Evolutionary conservation across 164 flowering plant species (phyloP), one percentile per base, ranked within the genome.

Genomic region (Amborella trichopoda): DNA sequence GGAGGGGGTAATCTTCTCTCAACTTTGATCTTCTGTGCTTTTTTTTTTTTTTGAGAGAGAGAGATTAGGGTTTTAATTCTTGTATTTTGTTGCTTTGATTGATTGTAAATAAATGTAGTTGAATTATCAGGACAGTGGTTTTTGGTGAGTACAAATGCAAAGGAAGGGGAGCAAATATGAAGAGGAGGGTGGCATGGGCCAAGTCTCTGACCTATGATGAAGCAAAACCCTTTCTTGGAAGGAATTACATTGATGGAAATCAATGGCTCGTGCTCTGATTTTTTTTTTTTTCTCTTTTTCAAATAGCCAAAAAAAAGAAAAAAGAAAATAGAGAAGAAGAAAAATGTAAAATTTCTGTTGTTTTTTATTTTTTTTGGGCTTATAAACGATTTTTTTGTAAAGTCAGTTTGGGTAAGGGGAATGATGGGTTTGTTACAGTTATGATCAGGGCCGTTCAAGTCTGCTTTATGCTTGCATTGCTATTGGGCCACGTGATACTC

Each of bases 131-230:
- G 64, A 87, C 84, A 16, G 86, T 48, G 4, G 68, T 45, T 36
- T 80, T 87, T 46, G 91, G 84, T 3, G 91, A 81, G 32, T 82
- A 67, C 54, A 30, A 65, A 27, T 78, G 88, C 67, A 67, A 56
- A 10, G 99, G 99, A 21, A 58, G 49, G 41, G 99, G 96, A 52
- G 90, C 98, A 34, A 49, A 71, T 33, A 49, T 54, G 28, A 58
- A 54, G 11, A 19, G 49, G 2, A 49, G 96, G 26, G 93, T 74
- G 16, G 56, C 74, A 11, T 87, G 95, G 94, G 62, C 78, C 0
- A 87, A 68, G 59, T 49, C 75, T 4, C 67, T 80, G 40, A 71
- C 39, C 34, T 48, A 56, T 18, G 54, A 57, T 12, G 71, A 88
- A 61, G 86, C 62, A 33, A 68, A 42, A 28, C 80, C 81, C 4